Base-by-base conservation (phyloP, 2,329 filamentous ascomycete genomes). In the Colletotrichum horii region DNA sequence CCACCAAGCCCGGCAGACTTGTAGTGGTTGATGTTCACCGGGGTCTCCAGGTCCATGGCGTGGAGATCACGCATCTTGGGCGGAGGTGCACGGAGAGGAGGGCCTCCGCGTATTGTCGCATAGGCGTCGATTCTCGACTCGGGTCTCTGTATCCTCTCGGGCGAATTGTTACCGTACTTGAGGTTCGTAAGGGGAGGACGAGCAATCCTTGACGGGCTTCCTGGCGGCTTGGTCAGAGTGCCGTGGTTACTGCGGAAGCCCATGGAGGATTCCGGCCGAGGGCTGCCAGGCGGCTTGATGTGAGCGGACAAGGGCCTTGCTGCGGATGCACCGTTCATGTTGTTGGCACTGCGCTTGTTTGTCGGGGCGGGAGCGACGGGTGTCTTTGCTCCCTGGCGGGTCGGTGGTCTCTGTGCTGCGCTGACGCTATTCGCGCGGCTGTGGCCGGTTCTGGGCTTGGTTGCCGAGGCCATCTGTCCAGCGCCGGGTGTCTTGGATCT, bases 41-140 rank as follows among this genome's bases (percentile, higher is more conserved):
- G 88, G 0, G 89, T 88, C 75, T 89, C 88, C 22, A 92, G 84
- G 66, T 90, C 88, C 11, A 88, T 84, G 9, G 87, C 85, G 62
- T 86, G 82, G 66, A 98, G 89, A 56, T 97, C 95, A 78, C 96
- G 93, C 96, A 98, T 98, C 83, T 96, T 97, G 65, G 96, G 96
- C 15, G 96, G 96, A 43, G 95, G 95, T 2, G 93, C 93, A 77
- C 92, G 89, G 81, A 89, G 84, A 0, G 91, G 91, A 67, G 91
- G 90, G 30, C 89, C 90, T 28, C 87, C 85, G 19, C 90, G 88
- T 71, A 91, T 83, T 67, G 88, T 86, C 60, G 88, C 86, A 34
- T 73, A 75, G 11, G 52, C 71, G 5, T 71, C 71, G 6, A 84
- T 86, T 77, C 85, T 86, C 58, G 81, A 84, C 77, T 84, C 85